Base-by-base conservation (phyloP, 345 rosid species). In the thale cress (Arabidopsis thaliana) region DNA sequence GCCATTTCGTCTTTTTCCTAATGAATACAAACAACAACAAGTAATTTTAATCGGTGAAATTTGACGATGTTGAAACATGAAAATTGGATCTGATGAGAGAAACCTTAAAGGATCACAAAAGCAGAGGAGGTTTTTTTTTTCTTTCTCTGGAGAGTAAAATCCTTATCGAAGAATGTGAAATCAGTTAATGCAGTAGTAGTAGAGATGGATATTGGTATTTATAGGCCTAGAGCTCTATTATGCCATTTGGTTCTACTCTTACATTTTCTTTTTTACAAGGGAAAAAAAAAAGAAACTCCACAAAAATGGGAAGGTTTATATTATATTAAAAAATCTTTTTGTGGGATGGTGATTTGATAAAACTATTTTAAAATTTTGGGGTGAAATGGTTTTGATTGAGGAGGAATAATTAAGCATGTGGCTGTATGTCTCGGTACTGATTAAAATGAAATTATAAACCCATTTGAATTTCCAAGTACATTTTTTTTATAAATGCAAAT, bases 1-100 rank as follows among this genome's bases (percentile, higher is more conserved):
- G 79, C 91, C 98, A 93, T 93, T 62, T 87, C 86, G 69, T 84
- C 80, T 62, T 2, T 45, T 77, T 77, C 80, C 75, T 76, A 6
- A 7, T n/a, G 11, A n/a, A 2, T 0, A 14, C 20, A 13, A 13
- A 23, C 14, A 59, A 2, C 0, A 37, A 38, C 0, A 23, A 56
- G 28, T 16, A 6, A 4, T 16, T 14, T 20, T 30, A 16, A 41
- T 41, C 60, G 10, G 44, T 32, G 4, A 23, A 56, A 37, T 22
- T 37, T 37, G 0, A 37, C 20, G 45, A 58, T 33, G 62, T 3
- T 14, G 24, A 57, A 30, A 55, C 4, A 56, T 32, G 34, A 38
- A 38, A 20, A 11, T 7, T n/a, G 20, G 61, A 67, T 67, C 56
- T 37, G 53, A 50, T 8, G 42, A 23, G 13, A 50, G 14, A 40